These are phyloP conservation scores for Purpureocillium takamizusanense DNA, from an alignment of 2,329 filamentous ascomycete species.

Conservation along the genomic window DNA sequence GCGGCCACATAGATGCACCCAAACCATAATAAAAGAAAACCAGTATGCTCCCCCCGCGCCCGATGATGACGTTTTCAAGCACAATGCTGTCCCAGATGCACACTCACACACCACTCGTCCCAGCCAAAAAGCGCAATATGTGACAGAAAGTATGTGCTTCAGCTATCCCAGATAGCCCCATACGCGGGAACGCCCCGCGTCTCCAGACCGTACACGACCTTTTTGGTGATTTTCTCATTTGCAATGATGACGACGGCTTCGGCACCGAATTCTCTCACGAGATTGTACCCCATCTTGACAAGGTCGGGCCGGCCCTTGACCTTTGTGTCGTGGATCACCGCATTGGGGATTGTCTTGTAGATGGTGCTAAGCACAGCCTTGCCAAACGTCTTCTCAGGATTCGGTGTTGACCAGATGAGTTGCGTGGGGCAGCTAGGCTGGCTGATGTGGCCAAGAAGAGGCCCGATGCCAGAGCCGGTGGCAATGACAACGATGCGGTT, in stretches of 20 bases:
- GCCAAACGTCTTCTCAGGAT: conserved; percentile 55
- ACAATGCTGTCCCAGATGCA: too few relatives aligned
- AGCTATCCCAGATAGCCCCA: conserved; percentile 64
- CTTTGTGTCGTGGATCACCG: conserved; percentile 60
- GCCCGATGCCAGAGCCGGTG: conserved; percentile 67
- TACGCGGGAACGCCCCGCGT: conserved; percentile 56
- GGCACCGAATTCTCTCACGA: conserved; percentile 44
- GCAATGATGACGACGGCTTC: conserved; percentile 69
- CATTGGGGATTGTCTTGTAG: conserved; percentile 46
- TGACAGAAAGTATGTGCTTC: conserved; percentile 1
- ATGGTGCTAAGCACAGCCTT: conserved; percentile 45
- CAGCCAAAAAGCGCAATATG: too few relatives aligned
- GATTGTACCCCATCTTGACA: conserved; percentile 39
- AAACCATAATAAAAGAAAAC: too few relatives aligned
- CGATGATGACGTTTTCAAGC: too few relatives aligned
- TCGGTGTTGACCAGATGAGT: conserved; percentile 60
- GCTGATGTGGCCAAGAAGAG: conserved; percentile 52
- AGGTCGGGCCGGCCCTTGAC: conserved; percentile 49
- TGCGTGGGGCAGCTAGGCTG: conserved; percentile 40
- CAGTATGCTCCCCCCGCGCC: too few relatives aligned
- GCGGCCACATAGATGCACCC: too few relatives aligned
- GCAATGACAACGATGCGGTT: conserved; percentile 56
- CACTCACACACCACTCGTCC: too few relatives aligned
- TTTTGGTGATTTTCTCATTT: conserved; percentile 58
- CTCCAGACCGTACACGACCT: conserved; percentile 62